phyloP scores from a whole-genome alignment of 2,329 filamentous ascomycete species.

The Corynespora cassiicola region DNA sequence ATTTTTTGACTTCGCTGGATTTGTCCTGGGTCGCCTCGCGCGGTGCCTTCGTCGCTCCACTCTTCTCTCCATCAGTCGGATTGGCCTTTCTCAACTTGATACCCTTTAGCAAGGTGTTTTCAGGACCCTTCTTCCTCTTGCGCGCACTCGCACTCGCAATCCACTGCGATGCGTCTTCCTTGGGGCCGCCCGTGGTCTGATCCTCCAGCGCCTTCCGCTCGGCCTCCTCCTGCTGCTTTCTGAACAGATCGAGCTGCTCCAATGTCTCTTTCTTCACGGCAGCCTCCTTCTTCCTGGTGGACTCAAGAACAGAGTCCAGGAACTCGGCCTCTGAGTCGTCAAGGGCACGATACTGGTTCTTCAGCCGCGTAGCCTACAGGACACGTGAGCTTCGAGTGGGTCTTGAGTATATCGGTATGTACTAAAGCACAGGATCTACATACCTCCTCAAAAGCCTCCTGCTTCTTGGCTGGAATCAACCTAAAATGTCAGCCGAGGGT shows the following conservation, averaged over 20 bases:
- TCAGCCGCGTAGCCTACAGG: slow-evolving; percentile 61
- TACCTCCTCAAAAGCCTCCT: slow-evolving; percentile 79
- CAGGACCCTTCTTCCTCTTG: slow-evolving; percentile 59
- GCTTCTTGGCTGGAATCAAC: slow-evolving; percentile 69
- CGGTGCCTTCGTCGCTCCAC: slow-evolving; percentile 3
- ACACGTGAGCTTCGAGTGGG: neutral
- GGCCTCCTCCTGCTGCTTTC: slow-evolving; percentile 64
- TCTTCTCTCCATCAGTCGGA: slow-evolving; percentile 16
- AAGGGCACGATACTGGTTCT: slow-evolving; percentile 78
- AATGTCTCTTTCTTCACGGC: slow-evolving; percentile 64
- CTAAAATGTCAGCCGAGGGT: slow-evolving; percentile 38
- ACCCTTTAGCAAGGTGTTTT: slow-evolving; percentile 45
- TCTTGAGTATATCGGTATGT: neutral
- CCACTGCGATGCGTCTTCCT: slow-evolving; percentile 58
- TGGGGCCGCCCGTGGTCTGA: slow-evolving; percentile 39
- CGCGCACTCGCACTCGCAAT: slow-evolving; percentile 52
- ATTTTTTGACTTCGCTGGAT: slow-evolving; percentile 1
- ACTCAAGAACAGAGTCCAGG: slow-evolving; percentile 66
- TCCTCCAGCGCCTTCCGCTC: slow-evolving; percentile 57
- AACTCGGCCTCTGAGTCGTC: slow-evolving; percentile 83
- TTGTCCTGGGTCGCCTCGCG: slow-evolving; percentile 10
- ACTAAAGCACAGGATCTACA: neutral
- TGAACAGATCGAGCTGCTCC: slow-evolving; percentile 65
- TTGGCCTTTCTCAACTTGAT: slow-evolving; percentile 53
- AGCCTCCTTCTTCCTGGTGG: slow-evolving; percentile 62